These are phyloP conservation scores for Nakazawaea ishiwadae DNA, from an alignment of 805 yeast genomes.

Conservation along the genomic window DNA sequence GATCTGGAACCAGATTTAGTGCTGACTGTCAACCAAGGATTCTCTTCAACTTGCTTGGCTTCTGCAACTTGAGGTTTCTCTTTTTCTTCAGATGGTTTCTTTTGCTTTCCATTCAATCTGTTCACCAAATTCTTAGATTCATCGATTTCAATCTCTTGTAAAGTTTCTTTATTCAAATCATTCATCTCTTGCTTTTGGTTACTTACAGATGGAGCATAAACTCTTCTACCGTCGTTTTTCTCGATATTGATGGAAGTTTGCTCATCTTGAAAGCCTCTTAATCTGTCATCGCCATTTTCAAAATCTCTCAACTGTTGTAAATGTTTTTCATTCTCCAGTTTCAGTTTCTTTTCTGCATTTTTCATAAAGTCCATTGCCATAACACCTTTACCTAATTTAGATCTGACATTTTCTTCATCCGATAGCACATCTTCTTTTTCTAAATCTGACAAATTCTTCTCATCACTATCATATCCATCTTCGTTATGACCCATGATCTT, in stretches of 20 bases:
- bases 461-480: slow-evolving; percentile 36
- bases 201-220: slow-evolving; percentile 62
- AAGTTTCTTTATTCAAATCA: slow-evolving; percentile 29
- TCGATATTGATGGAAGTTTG: slow-evolving; percentile 41
- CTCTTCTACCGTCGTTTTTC: slow-evolving; percentile 74
- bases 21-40: slow-evolving; percentile 46
- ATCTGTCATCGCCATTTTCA: slow-evolving; percentile 40
- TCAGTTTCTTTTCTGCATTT: slow-evolving; percentile 73
- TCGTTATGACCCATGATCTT: slow-evolving; percentile 68
- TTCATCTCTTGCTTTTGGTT: slow-evolving; percentile 32
- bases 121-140: slow-evolving; percentile 40
- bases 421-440: slow-evolving; percentile 37
- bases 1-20: slow-evolving; percentile 28
- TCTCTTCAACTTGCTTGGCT: slow-evolving; percentile 26
- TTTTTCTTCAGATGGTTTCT: slow-evolving; percentile 12
- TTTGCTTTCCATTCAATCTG: slow-evolving; percentile 24
- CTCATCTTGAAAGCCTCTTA: slow-evolving; percentile 29
- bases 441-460: slow-evolving; percentile 44
- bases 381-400: slow-evolving; percentile 77
- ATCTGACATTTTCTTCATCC: slow-evolving; percentile 28
- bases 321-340: slow-evolving; percentile 51
- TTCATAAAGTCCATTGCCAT: slow-evolving; percentile 95
- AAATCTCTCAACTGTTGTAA: slow-evolving; percentile 45
- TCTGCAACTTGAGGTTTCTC: slow-evolving; percentile 12
- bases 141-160: slow-evolving; percentile 47